Base-by-base conservation (phyloP, 2,329 filamentous ascomycete species). In the Neoascochyta sp. region DNA sequence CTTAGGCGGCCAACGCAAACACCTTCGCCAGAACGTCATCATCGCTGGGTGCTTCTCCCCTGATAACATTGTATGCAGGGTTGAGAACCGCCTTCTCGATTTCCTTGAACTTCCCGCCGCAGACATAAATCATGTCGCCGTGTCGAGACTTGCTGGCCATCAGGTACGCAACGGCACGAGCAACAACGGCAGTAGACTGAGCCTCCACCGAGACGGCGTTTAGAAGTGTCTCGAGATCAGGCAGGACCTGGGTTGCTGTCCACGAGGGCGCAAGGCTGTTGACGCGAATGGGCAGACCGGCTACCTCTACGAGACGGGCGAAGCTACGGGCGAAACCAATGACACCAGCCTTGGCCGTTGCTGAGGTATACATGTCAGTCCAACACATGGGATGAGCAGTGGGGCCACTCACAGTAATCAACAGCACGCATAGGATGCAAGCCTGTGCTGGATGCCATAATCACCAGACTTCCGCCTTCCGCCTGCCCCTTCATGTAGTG, bases 241-340 rank as follows among this genome's bases (percentile, higher is more conserved):
- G 66, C 2, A 76, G 51, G 1, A 77, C 62, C 9, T 60, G 65
- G 10, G 71, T 74, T 3, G 63, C 56, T 0, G 76, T 78, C 74
- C 74, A 79, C 16, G 64, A 69, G 2, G 76, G 74, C 1, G 71
- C 67, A 12, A 80, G 57, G 5, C 64, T 68, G 57, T 80, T 80
- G 28, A 80, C 50, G 9, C 76, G 70, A 23, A 80, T 69, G 1
- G 71, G 68, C 1, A 72, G 37, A 11, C 49, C 38, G 8, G 62
- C 55, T 3, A 43, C 44, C 9, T 47, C 40, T 3, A 74, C 41
- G 3, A 67, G 52, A 3, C 57, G 53, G 1, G 65, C 51, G 7
- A 75, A 54, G 3, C 70, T 68, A 16, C 75, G 67, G 13, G 73
- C 64, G 32, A 75, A 68, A 3, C 76, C 75, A 0, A 78, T 39